Evolutionary conservation across 2,329 filamentous ascomycete species (phyloP).

Genomic region (Emmonsia crescens): DNA sequence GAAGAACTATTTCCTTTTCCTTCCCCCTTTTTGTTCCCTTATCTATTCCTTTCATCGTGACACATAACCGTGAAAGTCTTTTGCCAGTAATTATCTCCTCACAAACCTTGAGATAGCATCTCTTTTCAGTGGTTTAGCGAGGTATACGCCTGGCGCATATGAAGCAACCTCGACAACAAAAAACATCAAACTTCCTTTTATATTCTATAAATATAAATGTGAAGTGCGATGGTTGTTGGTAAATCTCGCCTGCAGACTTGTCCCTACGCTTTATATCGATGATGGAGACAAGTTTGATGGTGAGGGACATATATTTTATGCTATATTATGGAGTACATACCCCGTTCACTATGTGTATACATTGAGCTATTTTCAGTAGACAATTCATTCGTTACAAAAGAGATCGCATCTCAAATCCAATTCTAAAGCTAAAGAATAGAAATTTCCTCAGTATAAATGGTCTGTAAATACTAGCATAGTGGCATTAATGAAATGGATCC

Average conservation of each 20-base stretch:
- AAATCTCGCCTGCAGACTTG: slow-evolving; percentile 34
- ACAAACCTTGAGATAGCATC: slow-evolving; percentile 48
- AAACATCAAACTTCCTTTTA: slow-evolving; percentile 2
- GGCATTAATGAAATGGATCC: background rate
- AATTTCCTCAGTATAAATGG: background rate
- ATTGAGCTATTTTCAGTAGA: background rate
- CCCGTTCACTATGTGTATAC: no score
- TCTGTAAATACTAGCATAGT: background rate
- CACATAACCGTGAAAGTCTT: slow-evolving; percentile 7
- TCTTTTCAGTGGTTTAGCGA: slow-evolving; percentile 41
- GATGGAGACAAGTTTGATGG: slow-evolving; percentile 32
- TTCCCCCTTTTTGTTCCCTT: slow-evolving; percentile 17
- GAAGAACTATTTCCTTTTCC: background rate
- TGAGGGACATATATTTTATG: slow-evolving; percentile 23
- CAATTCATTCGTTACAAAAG: background rate
- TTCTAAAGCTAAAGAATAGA: background rate
- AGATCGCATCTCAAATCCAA: background rate
- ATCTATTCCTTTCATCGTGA: slow-evolving; percentile 10
- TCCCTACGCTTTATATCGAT: slow-evolving; percentile 15
- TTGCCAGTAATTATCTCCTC: slow-evolving; percentile 84
- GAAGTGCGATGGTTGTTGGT: slow-evolving; percentile 2
- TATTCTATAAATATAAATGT: slow-evolving; percentile 1
- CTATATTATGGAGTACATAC: no score
- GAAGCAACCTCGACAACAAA: slow-evolving; percentile 31
- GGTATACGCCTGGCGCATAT: slow-evolving; percentile 93